A percentile compares a stretch with the other conserved stretches of the same genome.
These are phyloP conservation scores for Cardamine resedifolia DNA, from an alignment of 345 rosid species.

Conservation along the genomic window DNA sequence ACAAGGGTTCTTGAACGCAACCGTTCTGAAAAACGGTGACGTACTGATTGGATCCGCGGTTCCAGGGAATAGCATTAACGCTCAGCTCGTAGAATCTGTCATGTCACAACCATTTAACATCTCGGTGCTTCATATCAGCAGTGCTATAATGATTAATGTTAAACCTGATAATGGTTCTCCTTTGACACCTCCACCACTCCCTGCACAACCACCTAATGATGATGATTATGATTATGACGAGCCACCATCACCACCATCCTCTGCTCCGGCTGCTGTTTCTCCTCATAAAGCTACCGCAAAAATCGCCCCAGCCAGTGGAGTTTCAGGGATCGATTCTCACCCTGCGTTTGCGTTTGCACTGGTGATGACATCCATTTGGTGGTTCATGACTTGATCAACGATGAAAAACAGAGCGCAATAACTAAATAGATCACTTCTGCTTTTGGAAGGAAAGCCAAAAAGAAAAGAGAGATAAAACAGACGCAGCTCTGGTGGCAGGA, in stretches of 20 bases:
- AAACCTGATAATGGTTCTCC: slow-evolving; percentile 6
- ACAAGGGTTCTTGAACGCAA: slow-evolving; percentile 76
- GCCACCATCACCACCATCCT: slow-evolving; percentile 27
- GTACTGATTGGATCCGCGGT: slow-evolving; percentile 73
- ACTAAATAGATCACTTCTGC: not conserved
- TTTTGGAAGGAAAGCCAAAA: not conserved
- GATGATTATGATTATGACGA: not conserved
- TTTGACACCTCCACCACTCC: slow-evolving; percentile 4
- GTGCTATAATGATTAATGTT: slow-evolving; percentile 46
- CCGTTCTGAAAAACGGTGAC: slow-evolving; percentile 60
- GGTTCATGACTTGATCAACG: slow-evolving; percentile 16
- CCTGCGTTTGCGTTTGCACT: not conserved
- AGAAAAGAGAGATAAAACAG: not conserved
- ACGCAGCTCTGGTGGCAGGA: not conserved
- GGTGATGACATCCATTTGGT: slow-evolving; percentile 26
- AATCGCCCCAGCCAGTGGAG: not conserved
- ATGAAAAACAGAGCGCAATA: slow-evolving; percentile 16
- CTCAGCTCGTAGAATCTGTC: slow-evolving; percentile 57
- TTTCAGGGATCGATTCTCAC: slow-evolving; percentile 1
- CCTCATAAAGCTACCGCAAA: slow-evolving; percentile 9
- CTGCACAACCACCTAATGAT: slow-evolving; percentile 18
- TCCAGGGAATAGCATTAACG: slow-evolving; percentile 60
- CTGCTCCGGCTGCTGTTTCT: not conserved
- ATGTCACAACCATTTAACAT: slow-evolving; percentile 62
- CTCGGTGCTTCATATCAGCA: slow-evolving; percentile 62